Conservation (phyloP, 495 filamentous ascomycete species). For the Penicillium simplicissimum region DNA sequence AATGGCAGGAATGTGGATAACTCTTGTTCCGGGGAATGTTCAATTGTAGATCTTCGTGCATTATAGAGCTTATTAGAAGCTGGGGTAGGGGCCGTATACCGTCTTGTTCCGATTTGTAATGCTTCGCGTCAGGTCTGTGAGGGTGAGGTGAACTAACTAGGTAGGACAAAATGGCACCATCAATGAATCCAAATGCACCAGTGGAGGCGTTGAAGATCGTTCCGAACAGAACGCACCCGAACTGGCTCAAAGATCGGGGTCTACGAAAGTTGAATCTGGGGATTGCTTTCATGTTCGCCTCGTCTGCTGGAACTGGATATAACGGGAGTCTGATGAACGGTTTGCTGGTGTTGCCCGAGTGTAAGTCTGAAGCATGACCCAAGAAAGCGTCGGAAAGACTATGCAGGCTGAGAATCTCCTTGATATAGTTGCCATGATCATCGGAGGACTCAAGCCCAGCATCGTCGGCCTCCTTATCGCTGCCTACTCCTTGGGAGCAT, state of each 20-base stretch:
- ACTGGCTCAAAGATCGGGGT: slow-evolving; percentile 29
- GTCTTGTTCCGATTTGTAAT: background rate
- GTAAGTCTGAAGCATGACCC: slow-evolving; percentile 8
- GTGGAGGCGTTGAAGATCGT: slow-evolving; percentile 20
- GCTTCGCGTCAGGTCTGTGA: slow-evolving; percentile 1
- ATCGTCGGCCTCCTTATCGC: slow-evolving; percentile 31
- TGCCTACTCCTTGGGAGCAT: slow-evolving; percentile 25
- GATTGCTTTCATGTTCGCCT: slow-evolving; percentile 28
- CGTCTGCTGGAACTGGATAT: slow-evolving; percentile 29
- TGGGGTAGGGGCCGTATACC: background rate
- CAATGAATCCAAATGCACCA: slow-evolving; percentile 9
- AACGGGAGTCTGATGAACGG: slow-evolving; percentile 32
- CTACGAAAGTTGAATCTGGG: slow-evolving; percentile 26
- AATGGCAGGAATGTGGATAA: slow-evolving; percentile 25
- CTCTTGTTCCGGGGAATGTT: slow-evolving; percentile 25
- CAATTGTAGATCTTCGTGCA: background rate
- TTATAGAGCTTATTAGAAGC: slow-evolving; percentile 9
- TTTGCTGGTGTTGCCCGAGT: slow-evolving; percentile 27
- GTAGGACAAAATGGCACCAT: slow-evolving; percentile 13
- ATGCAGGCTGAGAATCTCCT: background rate
- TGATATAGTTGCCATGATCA: slow-evolving; percentile 19
- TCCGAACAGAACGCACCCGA: slow-evolving; percentile 25
- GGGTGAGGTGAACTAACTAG: slow-evolving; percentile 4
- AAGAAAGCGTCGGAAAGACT: background rate
- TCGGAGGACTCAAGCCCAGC: slow-evolving; percentile 22